Conservation (phyloP, 2,329 filamentous ascomycete genomes). For the Amauroascus niger region DNA sequence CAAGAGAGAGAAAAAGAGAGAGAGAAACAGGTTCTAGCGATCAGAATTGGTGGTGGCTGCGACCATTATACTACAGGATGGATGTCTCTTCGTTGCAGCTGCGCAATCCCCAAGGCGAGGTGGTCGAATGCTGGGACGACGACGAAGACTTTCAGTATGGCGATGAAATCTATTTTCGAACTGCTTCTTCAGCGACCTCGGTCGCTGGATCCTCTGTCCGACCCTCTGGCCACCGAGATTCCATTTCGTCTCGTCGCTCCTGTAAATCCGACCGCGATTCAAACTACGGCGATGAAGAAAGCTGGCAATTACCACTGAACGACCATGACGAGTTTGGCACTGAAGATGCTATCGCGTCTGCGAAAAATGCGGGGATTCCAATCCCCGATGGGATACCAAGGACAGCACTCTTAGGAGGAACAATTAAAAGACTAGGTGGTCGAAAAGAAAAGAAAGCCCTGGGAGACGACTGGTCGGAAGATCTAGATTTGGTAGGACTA, state of each 20-base stretch:
- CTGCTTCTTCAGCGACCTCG: constrained; percentile 38
- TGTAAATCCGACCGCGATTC: constrained; percentile 75
- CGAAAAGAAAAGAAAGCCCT: constrained; percentile 62
- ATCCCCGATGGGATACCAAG: constrained; percentile 77
- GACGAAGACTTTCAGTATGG: constrained; percentile 41
- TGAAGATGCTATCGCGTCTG: constrained; percentile 74
- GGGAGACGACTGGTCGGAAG: constrained; percentile 73
- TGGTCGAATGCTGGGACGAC: constrained; percentile 43
- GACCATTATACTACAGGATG: constrained; percentile 25
- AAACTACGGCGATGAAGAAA: constrained; percentile 62
- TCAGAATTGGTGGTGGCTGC: background rate
- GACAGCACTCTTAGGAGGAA: constrained; percentile 82
- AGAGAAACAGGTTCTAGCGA: background rate
- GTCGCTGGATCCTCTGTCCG: constrained; percentile 36
- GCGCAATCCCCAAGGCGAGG: constrained; percentile 28
- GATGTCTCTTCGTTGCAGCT: constrained; percentile 29
- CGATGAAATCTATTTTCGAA: constrained; percentile 39
- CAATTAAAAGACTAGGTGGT: constrained; percentile 79
- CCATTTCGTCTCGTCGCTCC: constrained; percentile 70
- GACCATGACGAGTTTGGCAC: constrained; percentile 79
- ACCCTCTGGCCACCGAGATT: constrained; percentile 52
- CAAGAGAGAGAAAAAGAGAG: background rate
- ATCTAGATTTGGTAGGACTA: constrained; percentile 57
- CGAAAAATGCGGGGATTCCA: constrained; percentile 81
- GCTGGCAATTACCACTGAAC: constrained; percentile 76